Base-by-base conservation (phyloP, 176 grass and related monocot genomes). In the Carex parvula region DNA sequence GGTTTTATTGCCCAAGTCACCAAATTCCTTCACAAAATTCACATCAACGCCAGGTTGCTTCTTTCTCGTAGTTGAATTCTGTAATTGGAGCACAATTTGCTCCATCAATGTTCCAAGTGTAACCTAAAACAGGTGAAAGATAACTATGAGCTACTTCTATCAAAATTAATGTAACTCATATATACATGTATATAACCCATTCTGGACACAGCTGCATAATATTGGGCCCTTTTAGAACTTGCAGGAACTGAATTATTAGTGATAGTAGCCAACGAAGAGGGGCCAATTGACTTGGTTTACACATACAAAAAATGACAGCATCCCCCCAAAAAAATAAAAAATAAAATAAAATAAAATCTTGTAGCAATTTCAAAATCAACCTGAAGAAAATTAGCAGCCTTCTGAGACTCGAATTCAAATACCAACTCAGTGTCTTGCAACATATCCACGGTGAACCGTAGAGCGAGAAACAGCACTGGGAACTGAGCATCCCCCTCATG, bases 71-170 rank as follows among this genome's bases (percentile, higher is more conserved):
- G 81, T 83, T 37, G 86, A 86, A 80, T 56, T 73, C 76, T 90
- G 90, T 84, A 93, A 84, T 70, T 80, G 81, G 52, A 84, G 71
- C 46, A 95, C 84, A 89, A 95, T 86, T 81, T 98, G 87, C 92
- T 93, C 86, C 92, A 98, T 83, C 74, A 95, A 85, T 55, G 88
- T 73, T 72, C 88, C 91, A 84, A 98, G 95, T 21, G 88, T 90
- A 64, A 64, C 85, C 95, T 98, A 22, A 53, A 89, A 81, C 41
- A 58, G 35, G 22, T 63, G 59, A 65, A 33, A 77, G 18, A 63
- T 72, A 37, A 73, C 54, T 24, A 64, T 67, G 59, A 79, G 56
- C 29, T 44, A 3, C 29, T 48, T 39, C 29, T 46, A 20, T 29
- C 17, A 20, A 79, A 79, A 53, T 64, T 26, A 65, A 55, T 35